Conservation (phyloP, 306 rosid genomes). For the Mimosa pudica region DNA sequence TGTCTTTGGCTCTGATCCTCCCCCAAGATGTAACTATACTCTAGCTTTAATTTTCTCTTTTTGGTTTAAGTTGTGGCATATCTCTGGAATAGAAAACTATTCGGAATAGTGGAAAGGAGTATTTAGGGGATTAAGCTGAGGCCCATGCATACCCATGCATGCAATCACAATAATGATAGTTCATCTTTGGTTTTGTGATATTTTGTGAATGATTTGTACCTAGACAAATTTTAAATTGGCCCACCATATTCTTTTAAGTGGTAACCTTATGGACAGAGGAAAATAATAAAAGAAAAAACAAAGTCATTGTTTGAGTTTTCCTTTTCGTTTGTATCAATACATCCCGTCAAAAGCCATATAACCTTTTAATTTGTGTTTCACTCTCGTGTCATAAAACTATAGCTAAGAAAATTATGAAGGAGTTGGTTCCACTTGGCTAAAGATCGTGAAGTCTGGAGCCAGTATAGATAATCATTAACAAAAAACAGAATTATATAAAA, state of each 20-base stretch:
- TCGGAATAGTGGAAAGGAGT: background rate
- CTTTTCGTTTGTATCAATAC: constrained; percentile 9
- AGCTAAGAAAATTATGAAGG: constrained; percentile 34
- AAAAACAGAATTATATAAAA: background rate
- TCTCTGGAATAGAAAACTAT: background rate
- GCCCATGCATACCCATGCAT: constrained; percentile 3
- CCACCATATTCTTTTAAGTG: constrained; percentile 30
- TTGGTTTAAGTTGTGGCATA: background rate
- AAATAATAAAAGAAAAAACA: constrained; percentile 12
- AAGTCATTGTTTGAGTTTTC: constrained; percentile 7
- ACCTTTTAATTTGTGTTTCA: constrained; percentile 8
- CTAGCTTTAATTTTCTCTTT: background rate
- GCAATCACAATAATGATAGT: background rate
- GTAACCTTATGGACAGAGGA: background rate
- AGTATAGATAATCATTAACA: background rate
- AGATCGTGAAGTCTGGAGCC: background rate
- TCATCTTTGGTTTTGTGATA: constrained; percentile 1
- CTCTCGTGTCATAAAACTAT: background rate
- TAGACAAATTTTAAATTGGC: constrained; percentile 5
- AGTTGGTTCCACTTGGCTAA: constrained; percentile 48
- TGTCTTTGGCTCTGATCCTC: background rate
- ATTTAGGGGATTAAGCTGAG: background rate
- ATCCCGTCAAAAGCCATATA: constrained; percentile 5
- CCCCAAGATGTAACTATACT: background rate
- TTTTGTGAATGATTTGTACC: constrained; percentile 7